Evolutionary conservation across 257 asterid genomes (phyloP).

Genomic region (Salvia hispanica): DNA sequence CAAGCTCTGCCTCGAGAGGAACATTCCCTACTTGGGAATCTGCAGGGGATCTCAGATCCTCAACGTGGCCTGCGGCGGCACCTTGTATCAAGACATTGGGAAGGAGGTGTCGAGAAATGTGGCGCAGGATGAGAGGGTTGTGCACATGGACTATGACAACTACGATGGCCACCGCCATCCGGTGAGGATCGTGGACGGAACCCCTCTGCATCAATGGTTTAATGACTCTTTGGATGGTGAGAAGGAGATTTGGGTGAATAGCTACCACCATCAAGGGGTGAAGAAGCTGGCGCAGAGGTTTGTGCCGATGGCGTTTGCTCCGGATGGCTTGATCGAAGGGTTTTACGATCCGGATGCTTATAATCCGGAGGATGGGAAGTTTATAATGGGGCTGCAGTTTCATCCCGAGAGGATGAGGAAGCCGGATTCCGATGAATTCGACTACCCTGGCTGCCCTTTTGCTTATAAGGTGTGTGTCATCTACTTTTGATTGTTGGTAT

Average conservation of each 20-base stretch:
- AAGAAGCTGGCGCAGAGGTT: conserved; percentile 79
- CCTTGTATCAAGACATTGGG: conserved; percentile 79
- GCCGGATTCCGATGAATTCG: conserved; percentile 61
- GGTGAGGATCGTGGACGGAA: conserved; percentile 51
- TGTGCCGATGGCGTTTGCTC: conserved; percentile 86
- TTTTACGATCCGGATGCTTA: conserved; percentile 83
- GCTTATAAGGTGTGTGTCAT: conserved; percentile 51
- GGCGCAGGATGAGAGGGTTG: conserved; percentile 33
- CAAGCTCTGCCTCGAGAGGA: conserved; percentile 80
- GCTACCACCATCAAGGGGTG: conserved; percentile 95
- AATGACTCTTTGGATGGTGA: conserved; percentile 48
- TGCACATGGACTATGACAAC: conserved; percentile 72
- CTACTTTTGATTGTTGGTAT: no score
- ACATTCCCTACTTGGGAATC: conserved; percentile 83
- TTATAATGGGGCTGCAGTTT: conserved; percentile 91
- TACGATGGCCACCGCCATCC: conserved; percentile 78
- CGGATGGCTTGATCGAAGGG: conserved; percentile 84
- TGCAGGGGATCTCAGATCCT: conserved; percentile 91
- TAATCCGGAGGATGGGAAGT: conserved; percentile 83
- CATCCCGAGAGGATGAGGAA: conserved; percentile 89
- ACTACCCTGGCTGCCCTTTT: conserved; percentile 78
- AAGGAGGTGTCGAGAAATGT: conserved; percentile 46
- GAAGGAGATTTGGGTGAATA: conserved; percentile 68
- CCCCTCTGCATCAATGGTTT: conserved; percentile 81
- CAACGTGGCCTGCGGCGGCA: conserved; percentile 91